phyloP scores from a whole-genome alignment of 2,329 filamentous ascomycete genomes.

The Botrytis tulipae region DNA sequence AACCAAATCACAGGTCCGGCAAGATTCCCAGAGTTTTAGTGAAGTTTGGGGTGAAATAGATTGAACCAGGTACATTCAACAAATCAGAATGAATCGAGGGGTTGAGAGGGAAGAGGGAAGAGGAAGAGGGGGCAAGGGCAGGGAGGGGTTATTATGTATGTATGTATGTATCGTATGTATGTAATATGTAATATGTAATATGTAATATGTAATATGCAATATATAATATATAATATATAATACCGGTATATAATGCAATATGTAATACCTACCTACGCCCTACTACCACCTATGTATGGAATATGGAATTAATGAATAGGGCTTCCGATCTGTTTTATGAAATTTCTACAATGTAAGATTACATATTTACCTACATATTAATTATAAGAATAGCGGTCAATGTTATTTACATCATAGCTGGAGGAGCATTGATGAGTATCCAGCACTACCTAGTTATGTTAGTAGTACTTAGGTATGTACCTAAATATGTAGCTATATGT shows the following conservation, averaged over 20 bases:
- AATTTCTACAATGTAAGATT: too few relatives aligned
- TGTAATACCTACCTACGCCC: background rate
- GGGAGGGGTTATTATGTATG: too few relatives aligned
- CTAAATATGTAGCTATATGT: background rate
- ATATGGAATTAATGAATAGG: background rate
- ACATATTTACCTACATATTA: background rate
- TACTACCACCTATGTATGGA: background rate
- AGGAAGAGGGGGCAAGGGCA: background rate
- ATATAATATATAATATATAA: too few relatives aligned
- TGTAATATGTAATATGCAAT: background rate
- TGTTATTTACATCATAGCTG: background rate
- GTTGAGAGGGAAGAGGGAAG: background rate
- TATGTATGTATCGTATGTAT: too few relatives aligned
- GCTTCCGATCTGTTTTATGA: background rate
- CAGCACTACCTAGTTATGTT: too few relatives aligned
- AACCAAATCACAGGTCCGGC: background rate
- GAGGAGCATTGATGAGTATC: too few relatives aligned
- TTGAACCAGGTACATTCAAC: background rate
- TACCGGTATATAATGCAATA: too few relatives aligned
- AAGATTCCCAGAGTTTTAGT: background rate
- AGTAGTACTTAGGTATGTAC: too few relatives aligned
- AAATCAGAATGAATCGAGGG: background rate
- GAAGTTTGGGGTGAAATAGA: background rate
- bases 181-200: background rate
- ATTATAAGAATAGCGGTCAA: background rate